Percentiles rank a stretch among this genome's conserved stretches.
Evolutionary conservation across 768 basidiomycete species (phyloP).

Genomic region (Glaciozyma antarctica): DNA sequence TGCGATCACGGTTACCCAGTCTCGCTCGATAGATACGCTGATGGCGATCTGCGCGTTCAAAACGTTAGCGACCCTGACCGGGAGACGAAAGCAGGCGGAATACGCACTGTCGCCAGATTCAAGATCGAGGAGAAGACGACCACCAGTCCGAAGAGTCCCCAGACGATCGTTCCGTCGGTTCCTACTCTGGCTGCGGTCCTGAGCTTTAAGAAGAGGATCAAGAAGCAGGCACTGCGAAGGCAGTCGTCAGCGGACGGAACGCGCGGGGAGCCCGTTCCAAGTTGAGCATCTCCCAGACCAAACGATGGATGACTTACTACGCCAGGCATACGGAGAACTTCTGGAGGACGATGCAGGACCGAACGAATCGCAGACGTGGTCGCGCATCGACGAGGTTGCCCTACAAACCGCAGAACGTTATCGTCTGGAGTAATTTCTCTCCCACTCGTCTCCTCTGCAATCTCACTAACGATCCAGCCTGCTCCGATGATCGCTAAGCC

Average conservation of each 20-base stretch:
- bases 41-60: slow-evolving; percentile 38
- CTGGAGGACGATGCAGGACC: slow-evolving; percentile 42
- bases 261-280: neutral
- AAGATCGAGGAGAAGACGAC: slow-evolving; percentile 4
- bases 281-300: slow-evolving; percentile 33
- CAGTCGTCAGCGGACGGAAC: neutral
- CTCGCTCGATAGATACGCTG: slow-evolving; percentile 47
- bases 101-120: slow-evolving; percentile 16
- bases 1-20: slow-evolving; percentile 48
- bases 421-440: no score
- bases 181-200: neutral
- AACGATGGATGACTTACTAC: slow-evolving; percentile 40
- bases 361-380: slow-evolving; percentile 42
- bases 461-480: slow-evolving; percentile 43
- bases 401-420: no score
- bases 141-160: slow-evolving; percentile 12
- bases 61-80: neutral
- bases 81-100: neutral
- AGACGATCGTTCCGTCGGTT: neutral
- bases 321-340: slow-evolving; percentile 41
- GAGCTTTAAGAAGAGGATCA: no score
- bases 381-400: slow-evolving; percentile 44
- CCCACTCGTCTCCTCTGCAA: no score
- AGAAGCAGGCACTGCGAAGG: neutral
- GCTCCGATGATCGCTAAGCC: slow-evolving; percentile 43